Evolutionary conservation across 2,329 filamentous ascomycete genomes (phyloP).

Genomic region (Aureobasidium sp.): DNA sequence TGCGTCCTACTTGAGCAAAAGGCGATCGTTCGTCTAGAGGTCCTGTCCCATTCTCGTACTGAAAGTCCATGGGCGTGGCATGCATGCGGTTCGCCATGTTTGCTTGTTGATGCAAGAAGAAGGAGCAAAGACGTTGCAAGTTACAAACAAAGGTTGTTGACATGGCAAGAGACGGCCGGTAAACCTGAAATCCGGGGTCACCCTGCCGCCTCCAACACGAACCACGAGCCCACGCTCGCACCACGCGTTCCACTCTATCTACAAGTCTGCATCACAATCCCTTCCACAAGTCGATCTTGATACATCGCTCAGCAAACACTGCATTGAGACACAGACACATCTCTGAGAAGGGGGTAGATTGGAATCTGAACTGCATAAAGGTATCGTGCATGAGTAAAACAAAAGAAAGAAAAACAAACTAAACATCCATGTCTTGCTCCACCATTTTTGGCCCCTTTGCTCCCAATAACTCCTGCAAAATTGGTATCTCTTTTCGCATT

Average conservation of each 20-base stretch:
- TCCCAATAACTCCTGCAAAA: slow-evolving; percentile 8
- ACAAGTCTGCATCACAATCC: too few species aligned
- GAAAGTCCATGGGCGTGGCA: slow-evolving; percentile 45
- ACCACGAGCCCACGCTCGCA: neutral
- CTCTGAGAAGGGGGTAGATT: neutral
- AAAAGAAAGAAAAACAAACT: neutral
- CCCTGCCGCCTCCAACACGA: neutral
- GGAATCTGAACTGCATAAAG: neutral
- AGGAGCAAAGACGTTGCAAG: neutral
- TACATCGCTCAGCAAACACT: neutral
- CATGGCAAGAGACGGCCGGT: neutral
- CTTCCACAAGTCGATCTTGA: too few species aligned
- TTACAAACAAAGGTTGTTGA: slow-evolving; percentile 9
- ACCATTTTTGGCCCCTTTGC: neutral
- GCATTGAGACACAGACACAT: neutral
- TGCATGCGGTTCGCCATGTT: slow-evolving; percentile 23
- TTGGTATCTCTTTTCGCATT: neutral
- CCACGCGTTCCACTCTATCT: neutral
- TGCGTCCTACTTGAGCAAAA: slow-evolving; percentile 33
- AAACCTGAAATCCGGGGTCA: neutral
- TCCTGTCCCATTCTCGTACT: slow-evolving; percentile 41
- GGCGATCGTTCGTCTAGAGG: slow-evolving; percentile 40
- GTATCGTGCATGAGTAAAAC: slow-evolving; percentile 5
- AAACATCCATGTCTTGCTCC: neutral
- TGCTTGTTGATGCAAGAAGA: neutral